Conservation (phyloP, 495 filamentous ascomycete genomes). For the Xylaria bambusicola region DNA sequence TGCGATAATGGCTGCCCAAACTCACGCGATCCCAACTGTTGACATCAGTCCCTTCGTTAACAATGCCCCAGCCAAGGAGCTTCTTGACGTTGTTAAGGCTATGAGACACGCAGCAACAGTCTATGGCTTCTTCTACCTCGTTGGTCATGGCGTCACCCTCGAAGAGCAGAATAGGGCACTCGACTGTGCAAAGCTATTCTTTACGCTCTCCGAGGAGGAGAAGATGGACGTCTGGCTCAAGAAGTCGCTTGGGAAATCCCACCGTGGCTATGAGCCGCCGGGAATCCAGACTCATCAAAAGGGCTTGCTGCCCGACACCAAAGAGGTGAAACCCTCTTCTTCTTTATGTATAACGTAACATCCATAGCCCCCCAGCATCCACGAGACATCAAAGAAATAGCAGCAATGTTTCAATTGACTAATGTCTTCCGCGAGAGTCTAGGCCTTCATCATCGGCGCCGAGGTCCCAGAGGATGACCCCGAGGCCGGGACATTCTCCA, state of each 20-base stretch:
- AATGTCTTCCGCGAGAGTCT: neutral
- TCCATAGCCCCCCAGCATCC: neutral
- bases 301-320: slow-evolving; percentile 50
- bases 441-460: slow-evolving; percentile 49
- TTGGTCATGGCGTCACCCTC: slow-evolving; percentile 29
- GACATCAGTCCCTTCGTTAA: slow-evolving; percentile 38
- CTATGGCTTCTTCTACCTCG: slow-evolving; percentile 52
- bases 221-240: slow-evolving; percentile 38
- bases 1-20: neutral
- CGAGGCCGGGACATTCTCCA: slow-evolving; percentile 42
- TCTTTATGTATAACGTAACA: too few species aligned
- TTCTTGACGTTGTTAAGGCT: slow-evolving; percentile 22
- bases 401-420: slow-evolving; percentile 2
- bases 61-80: slow-evolving; percentile 20
- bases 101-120: slow-evolving; percentile 47
- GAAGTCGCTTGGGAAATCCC: slow-evolving; percentile 44
- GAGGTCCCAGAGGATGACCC: slow-evolving; percentile 50
- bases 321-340: slow-evolving; percentile 46
- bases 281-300: slow-evolving; percentile 52
- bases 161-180: slow-evolving; percentile 24
- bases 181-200: slow-evolving; percentile 36
- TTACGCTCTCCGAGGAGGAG: slow-evolving; percentile 47
- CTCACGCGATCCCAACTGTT: slow-evolving; percentile 33
- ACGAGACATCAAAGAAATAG: neutral
- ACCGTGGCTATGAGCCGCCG: slow-evolving; percentile 55